These are phyloP conservation scores for Chrysophaeum taylorii DNA, from an alignment of 352 stramenopile genomes.

Conservation along the genomic window DNA sequence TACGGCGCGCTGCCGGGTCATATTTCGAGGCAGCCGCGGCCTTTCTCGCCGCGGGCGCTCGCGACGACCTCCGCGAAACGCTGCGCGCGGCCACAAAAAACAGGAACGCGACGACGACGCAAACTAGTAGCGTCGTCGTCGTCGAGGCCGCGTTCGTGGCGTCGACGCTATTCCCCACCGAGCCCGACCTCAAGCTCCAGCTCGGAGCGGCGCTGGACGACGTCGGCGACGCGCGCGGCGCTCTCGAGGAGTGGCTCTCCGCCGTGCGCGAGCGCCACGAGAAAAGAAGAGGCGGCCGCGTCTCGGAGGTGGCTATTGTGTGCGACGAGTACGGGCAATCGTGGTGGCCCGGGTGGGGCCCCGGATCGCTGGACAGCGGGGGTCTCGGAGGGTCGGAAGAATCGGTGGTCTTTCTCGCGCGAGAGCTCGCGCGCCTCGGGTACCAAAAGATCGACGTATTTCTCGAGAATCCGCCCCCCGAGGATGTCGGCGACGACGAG, in stretches of 20 bases:
- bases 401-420: constrained; percentile 68
- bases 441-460: constrained; percentile 77
- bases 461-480: constrained; percentile 44
- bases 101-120: too few relatives aligned
- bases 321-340: constrained; percentile 77
- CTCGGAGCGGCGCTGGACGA: constrained; percentile 15
- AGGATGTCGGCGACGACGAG: constrained; percentile 33
- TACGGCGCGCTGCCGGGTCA: not conserved
- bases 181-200: constrained; percentile 15
- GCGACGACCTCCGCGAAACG: too few relatives aligned
- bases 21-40: not conserved
- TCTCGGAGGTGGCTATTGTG: constrained; percentile 55
- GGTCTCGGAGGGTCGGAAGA: constrained; percentile 77
- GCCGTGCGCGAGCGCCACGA: not conserved
- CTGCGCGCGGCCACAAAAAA: too few relatives aligned
- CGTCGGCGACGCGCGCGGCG: constrained; percentile 25
- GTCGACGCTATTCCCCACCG: constrained; percentile 28
- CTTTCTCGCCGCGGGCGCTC: not conserved
- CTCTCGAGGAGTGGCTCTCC: constrained; percentile 22
- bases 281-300: constrained; percentile 7
- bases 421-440: constrained; percentile 57
- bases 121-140: constrained; percentile 34
- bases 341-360: constrained; percentile 74
- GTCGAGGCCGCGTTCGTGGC: constrained; percentile 31
- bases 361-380: constrained; percentile 44